Base-by-base conservation (phyloP, 257 asterid genomes). In the Capsicum rhomboideum region DNA sequence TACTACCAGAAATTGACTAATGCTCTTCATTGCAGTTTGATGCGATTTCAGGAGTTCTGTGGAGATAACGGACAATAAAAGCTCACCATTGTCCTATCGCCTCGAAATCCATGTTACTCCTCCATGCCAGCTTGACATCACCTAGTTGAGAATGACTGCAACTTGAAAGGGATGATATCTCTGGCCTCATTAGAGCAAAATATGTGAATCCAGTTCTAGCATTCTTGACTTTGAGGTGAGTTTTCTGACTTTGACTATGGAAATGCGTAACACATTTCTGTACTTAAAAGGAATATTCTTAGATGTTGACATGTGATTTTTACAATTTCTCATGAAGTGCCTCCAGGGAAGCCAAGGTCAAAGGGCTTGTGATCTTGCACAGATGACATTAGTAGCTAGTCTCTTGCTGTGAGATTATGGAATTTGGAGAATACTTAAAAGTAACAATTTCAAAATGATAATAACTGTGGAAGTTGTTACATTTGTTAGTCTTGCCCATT, bases 1-100 rank as follows among this genome's bases (percentile, higher is more conserved):
- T 28, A 69, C 53, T 40, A 52, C 79, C 72, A 66, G 80, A 29
- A 61, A 26, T 40, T 29, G 72, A 21, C 80, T 75, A 78, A 71
- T 78, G 23, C 34, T 86, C 63, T 82, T 82, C 55, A 67, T 87
- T 90, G 88, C 97, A 93, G 98, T 54, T 88, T 95, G 91, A 83
- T 46, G 85, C 90, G 87, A 87, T 95, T 95, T 83, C 85, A 91
- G 92, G 97, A 92, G 89, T 93, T 92, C 82, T 92, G 91, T 28
- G 63, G 63, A 77, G 37, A 77, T 77, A 20, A 71, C 6, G 44
- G 59, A 49, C 9, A 42, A 75, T 75, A 26, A 49, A 26, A 75
- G 26, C 42, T 13, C 23, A 10, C 40, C 6, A 21, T 23, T 74
- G 80, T 46, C 40, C 80, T 23, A 49, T 75, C 42, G 0, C 42